These are phyloP conservation scores for Funneliformis caledonium DNA, from an alignment of 371 early-diverging fungal species.

Conservation along the genomic window DNA sequence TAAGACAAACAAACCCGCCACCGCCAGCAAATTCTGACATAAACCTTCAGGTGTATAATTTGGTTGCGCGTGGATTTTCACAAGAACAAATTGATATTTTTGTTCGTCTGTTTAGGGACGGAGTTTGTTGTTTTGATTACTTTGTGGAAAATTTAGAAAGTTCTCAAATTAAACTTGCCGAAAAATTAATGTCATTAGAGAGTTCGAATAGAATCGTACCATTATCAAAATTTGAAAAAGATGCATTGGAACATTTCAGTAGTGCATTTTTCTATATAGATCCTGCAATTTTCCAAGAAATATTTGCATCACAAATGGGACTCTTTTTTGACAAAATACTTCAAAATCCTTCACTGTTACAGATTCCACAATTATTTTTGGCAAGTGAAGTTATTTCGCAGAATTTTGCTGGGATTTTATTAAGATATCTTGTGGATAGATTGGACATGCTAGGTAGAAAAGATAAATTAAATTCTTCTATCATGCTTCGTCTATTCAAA, in stretches of 20 bases:
- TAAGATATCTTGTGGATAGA: slow-evolving; percentile 80
- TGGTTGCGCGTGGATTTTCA: slow-evolving; percentile 65
- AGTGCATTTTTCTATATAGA: slow-evolving; percentile 87
- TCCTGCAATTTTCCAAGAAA: slow-evolving; percentile 93
- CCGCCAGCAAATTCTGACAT: slow-evolving; percentile 51
- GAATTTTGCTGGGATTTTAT: slow-evolving; percentile 78
- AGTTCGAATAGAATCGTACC: slow-evolving; percentile 51
- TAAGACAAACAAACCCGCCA: slow-evolving; percentile 76
- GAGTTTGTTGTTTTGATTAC: slow-evolving; percentile 87
- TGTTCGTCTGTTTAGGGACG: slow-evolving; percentile 80
- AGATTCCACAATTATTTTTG: slow-evolving; percentile 90
- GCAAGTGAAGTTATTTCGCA: slow-evolving; percentile 75
- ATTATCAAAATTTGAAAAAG: slow-evolving; percentile 81
- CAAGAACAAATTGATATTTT: slow-evolving; percentile 75
- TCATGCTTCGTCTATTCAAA: slow-evolving; percentile 91
- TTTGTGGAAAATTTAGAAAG: slow-evolving; percentile 73
- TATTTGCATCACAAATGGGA: slow-evolving; percentile 87
- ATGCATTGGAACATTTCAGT: slow-evolving; percentile 90
- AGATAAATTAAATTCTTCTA: slow-evolving; percentile 75
- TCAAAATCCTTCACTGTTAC: slow-evolving; percentile 77
- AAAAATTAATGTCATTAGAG: slow-evolving; percentile 42
- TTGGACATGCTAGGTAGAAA: slow-evolving; percentile 83
- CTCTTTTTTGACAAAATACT: slow-evolving; percentile 86
- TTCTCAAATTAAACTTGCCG: slow-evolving; percentile 43
- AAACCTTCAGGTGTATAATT: slow-evolving; percentile 41